Percentiles rank a stretch among this genome's conserved stretches.
These are phyloP conservation scores for Xylaria castorea DNA, from an alignment of 495 filamentous ascomycete species.

Conservation along the genomic window DNA sequence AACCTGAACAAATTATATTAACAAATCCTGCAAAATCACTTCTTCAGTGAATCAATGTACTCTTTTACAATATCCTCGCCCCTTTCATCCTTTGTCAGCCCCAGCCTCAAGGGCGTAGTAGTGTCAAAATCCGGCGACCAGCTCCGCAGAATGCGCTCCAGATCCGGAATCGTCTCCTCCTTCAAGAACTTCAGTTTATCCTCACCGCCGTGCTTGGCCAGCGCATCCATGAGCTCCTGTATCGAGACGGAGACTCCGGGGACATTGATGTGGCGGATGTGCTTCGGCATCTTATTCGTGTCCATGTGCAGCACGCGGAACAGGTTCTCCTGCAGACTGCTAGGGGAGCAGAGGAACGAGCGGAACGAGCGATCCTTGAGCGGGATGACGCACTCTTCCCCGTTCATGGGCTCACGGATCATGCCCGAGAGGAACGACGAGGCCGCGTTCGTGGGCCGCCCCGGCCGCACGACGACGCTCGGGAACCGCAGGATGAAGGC, in stretches of 20 bases:
- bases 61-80: conserved; percentile 63
- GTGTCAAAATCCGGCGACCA: conserved; percentile 76
- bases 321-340: conserved; percentile 73
- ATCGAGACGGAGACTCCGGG: conserved; percentile 75
- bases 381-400: conserved; percentile 70
- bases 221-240: conserved; percentile 76
- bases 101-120: conserved; percentile 61
- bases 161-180: conserved; percentile 68
- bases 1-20: background rate
- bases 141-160: conserved; percentile 74
- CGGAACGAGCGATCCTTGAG: conserved; percentile 61
- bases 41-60: conserved; percentile 49
- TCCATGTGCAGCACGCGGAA: conserved; percentile 66
- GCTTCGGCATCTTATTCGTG: conserved; percentile 57
- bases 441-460: conserved; percentile 76
- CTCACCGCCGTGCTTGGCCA: conserved; percentile 72
- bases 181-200: conserved; percentile 68
- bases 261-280: conserved; percentile 71
- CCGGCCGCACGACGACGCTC: conserved; percentile 76
- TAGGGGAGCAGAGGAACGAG: conserved; percentile 73
- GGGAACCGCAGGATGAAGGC: conserved; percentile 73
- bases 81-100: conserved; percentile 65
- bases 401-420: conserved; percentile 58
- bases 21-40: conserved; percentile 19
- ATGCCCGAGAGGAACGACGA: conserved; percentile 78